phyloP scores from a whole-genome alignment of 768 basidiomycete genomes.

The Agaricus subrufescens region DNA sequence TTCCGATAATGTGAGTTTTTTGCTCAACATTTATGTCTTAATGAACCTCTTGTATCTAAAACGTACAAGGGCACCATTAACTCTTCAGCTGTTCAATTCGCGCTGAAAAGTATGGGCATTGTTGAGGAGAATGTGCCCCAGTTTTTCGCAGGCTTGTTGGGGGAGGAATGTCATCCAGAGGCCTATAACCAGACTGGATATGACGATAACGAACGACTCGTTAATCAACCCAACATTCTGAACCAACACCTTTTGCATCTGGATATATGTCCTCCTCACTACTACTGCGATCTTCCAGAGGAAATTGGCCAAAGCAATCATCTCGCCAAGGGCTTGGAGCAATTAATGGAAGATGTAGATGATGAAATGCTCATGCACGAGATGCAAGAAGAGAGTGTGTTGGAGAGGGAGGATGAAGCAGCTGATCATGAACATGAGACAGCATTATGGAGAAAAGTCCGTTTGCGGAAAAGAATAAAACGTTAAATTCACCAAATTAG shows the following conservation, averaged over 20 bases:
- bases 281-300: constrained; percentile 1
- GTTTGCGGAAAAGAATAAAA: not conserved
- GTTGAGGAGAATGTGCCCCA: constrained; percentile 28
- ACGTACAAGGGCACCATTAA: constrained; percentile 33
- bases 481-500: not conserved
- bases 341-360: constrained; percentile 2
- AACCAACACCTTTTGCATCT: constrained; percentile 4
- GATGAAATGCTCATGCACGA: constrained; percentile 25
- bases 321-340: constrained; percentile 15
- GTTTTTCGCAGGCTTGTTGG: constrained; percentile 35
- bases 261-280: not conserved
- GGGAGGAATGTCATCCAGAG: constrained; percentile 2
- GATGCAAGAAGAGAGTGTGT: constrained; percentile 35
- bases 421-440: constrained; percentile 31
- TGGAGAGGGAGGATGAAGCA: constrained; percentile 32
- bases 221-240: not conserved
- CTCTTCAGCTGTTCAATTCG: constrained; percentile 37
- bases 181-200: constrained; percentile 15
- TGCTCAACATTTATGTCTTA: not conserved
- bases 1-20: constrained; percentile 33
- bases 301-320: not conserved
- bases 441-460: constrained; percentile 30
- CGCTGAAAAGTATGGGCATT: constrained; percentile 42
- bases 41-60: not conserved
- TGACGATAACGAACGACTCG: constrained; percentile 8